Percentiles rank a stretch among this genome's conserved stretches.
These are phyloP conservation scores for Diplodia intermedia DNA, from an alignment of 2,329 filamentous ascomycete genomes.

Conservation along the genomic window DNA sequence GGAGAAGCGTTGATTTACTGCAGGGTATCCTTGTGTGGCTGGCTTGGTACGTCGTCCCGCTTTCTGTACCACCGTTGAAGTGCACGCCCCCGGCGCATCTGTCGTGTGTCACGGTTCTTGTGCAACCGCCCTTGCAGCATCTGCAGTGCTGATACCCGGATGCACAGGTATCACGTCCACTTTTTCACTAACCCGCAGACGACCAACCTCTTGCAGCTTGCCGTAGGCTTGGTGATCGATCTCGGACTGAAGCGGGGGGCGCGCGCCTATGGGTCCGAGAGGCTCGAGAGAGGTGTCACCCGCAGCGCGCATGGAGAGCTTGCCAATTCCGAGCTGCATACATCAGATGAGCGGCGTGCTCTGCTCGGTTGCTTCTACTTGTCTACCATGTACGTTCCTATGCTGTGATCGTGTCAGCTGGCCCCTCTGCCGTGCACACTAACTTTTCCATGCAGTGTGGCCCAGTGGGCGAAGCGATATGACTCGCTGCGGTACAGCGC, in stretches of 20 bases:
- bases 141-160: constrained; percentile 22
- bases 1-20: constrained; percentile 27
- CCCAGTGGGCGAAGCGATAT: constrained; percentile 28
- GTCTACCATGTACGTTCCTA: constrained; percentile 43
- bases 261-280: constrained; percentile 31
- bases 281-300: constrained; percentile 15
- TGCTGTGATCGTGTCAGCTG: neutral
- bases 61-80: constrained; percentile 8
- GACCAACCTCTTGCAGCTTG: constrained; percentile 52
- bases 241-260: constrained; percentile 48
- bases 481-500: constrained; percentile 32
- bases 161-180: constrained; percentile 50
- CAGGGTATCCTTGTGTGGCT: constrained; percentile 31
- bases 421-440: neutral
- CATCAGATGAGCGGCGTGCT: constrained; percentile 50
- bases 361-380: constrained; percentile 53
- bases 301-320: constrained; percentile 34
- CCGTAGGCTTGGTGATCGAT: constrained; percentile 49
- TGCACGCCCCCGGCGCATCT: constrained; percentile 14
- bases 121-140: constrained; percentile 27
- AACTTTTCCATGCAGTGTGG: constrained; percentile 13
- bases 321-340: constrained; percentile 43
- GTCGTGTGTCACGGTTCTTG: constrained; percentile 19
- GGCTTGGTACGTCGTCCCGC: constrained; percentile 24
- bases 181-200: constrained; percentile 49